Base-by-base conservation (phyloP, 2,329 filamentous ascomycete species). In the Paraphaeosphaeria sporulosa region DNA sequence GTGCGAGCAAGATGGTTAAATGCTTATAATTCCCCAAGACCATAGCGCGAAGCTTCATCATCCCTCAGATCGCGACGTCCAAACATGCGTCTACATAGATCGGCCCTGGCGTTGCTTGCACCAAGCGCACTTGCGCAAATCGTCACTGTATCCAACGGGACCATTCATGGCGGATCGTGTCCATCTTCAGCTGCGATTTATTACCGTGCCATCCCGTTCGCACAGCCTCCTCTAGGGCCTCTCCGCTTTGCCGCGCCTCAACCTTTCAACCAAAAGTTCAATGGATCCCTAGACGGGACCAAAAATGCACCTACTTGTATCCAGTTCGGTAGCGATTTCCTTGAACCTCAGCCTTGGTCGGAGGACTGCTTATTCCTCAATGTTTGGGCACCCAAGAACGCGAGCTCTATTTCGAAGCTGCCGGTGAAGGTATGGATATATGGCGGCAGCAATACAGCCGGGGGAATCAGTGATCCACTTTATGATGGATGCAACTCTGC, bases 361-460 rank as follows among this genome's bases (percentile, higher is more conserved):
- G 50, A 53, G 32, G 50, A 53, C 23, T 53, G 50, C 15, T 32
- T 53, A 12, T 53, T 30, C 17, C 50, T 53, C 13, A 44, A 53
- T 32, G 36, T 53, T 4, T 53, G 50, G 50, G 36, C 38, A 21
- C 50, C 50, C 13, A 23, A 53, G 8, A 30, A 43, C 19, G 23
- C 50, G 4, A 43, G 36, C 13, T 40, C 12, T 34, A 10, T 12
- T 17, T n/a, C 36, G 5, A 53, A 43, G 25, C 23, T 53, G 12
- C 36, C 50, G 23, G 50, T 53, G 36, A 53, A 43, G 25, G 50
- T 53, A 30, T 53, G 50, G 50, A 23, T 53, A 1, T 53, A 53
- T 10, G 50, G 50, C 7, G 50, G 50, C 3, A 32, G 50, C n/a
- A 43, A 43, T 13, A 30, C 25, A 23, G 50, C 13, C 10, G 50